These are phyloP conservation scores for California macrophylla DNA, from an alignment of 441 rosid species.

Conservation along the genomic window DNA sequence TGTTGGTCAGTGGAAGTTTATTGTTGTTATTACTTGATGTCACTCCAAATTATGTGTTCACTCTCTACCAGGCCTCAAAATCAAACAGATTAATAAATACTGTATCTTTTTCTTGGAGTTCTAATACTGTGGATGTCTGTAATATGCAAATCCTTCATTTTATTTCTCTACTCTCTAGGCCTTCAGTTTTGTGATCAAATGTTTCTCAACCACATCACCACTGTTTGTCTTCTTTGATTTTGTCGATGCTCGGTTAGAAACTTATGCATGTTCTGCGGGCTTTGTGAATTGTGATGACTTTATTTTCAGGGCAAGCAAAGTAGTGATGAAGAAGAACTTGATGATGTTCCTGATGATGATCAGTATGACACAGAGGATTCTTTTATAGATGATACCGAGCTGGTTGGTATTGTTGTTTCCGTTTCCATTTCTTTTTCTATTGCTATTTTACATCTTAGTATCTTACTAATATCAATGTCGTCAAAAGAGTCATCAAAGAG, in stretches of 20 bases:
- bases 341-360: slow-evolving; percentile 86
- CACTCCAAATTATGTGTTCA: not conserved
- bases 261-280: not conserved
- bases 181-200: not conserved
- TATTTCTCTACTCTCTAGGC: not conserved
- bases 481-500: not conserved
- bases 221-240: not conserved
- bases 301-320: slow-evolving; percentile 80
- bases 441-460: not conserved
- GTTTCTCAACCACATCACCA: not conserved
- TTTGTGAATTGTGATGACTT: slow-evolving; percentile 16
- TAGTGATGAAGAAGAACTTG: slow-evolving; percentile 86
- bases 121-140: not conserved
- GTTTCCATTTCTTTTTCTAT: not conserved
- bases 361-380: slow-evolving; percentile 98
- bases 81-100: not conserved
- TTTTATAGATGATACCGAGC: slow-evolving; percentile 87
- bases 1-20: not conserved
- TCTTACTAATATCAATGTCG: not conserved
- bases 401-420: slow-evolving; percentile 36
- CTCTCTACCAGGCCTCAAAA: not conserved
- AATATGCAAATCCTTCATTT: not conserved
- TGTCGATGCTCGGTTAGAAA: not conserved
- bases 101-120: not conserved
- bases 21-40: not conserved